Percentiles rank a stretch among this genome's conserved stretches.
These are phyloP conservation scores for Microbotryum silenes-acaulis DNA, from an alignment of 1,284 basidiomycete genomes.

Conservation along the genomic window DNA sequence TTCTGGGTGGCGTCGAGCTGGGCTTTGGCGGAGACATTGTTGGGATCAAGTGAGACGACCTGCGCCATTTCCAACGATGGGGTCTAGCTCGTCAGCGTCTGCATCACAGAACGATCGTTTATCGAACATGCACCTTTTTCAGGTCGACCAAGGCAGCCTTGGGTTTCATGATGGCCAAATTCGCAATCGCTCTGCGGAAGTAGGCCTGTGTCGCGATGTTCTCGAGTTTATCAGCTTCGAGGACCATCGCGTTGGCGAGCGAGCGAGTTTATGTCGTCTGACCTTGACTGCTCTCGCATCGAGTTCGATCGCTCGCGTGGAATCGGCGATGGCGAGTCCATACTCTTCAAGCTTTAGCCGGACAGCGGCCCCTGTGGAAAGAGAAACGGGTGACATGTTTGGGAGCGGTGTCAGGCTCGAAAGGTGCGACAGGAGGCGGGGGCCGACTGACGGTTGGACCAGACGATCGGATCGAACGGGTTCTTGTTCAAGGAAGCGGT, in stretches of 20 bases:
- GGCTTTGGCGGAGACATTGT: conserved; percentile 67
- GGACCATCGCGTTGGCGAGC: not conserved
- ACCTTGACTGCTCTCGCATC: conserved; percentile 89
- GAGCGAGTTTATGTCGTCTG: conserved; percentile 36
- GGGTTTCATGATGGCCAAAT: conserved; percentile 80
- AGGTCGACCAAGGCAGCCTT: conserved; percentile 78
- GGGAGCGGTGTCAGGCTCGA: conserved; percentile 33
- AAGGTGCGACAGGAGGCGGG: conserved; percentile 32
- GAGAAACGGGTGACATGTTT: conserved; percentile 27
- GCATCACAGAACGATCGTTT: not conserved
- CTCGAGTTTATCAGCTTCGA: conserved; percentile 12
- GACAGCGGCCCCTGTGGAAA: conserved; percentile 42
- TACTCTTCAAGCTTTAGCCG: conserved; percentile 56
- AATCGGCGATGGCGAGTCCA: conserved; percentile 69
- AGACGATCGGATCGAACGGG: conserved; percentile 38
- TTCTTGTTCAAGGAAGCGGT: conserved; percentile 38
- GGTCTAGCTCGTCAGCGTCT: not conserved
- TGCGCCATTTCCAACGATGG: not conserved
- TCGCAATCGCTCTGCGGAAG: conserved; percentile 76
- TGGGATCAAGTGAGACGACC: conserved; percentile 76
- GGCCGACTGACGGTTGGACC: conserved; percentile 34
- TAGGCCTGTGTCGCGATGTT: conserved; percentile 43
- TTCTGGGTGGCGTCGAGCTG: conserved; percentile 87
- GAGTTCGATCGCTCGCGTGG: conserved; percentile 73
- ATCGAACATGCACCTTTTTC: conserved; percentile 50